Evolutionary conservation across 345 rosid genomes (phyloP).

Genomic region (Aquilaria malaccensis): DNA sequence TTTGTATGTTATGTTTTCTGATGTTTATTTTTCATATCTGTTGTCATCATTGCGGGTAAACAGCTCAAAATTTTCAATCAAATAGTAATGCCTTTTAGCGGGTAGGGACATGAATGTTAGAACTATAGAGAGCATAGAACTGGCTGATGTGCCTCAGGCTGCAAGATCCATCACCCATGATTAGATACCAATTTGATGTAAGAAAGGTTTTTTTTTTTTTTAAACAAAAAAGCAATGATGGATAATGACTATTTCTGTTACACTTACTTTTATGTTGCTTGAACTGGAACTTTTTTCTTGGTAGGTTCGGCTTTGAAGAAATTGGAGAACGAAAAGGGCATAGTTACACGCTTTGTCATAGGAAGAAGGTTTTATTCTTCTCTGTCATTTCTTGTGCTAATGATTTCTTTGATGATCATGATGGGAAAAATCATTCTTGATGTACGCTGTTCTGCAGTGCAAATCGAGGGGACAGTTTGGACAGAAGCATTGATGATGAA

Average conservation of each 20-base stretch:
- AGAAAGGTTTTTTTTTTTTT: too few species aligned
- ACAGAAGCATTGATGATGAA: conserved; percentile 56
- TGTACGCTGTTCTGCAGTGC: conserved; percentile 40
- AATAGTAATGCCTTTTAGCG: too few species aligned
- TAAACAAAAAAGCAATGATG: too few species aligned
- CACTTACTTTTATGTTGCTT: conserved; percentile 11
- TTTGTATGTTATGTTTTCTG: conserved; percentile 1
- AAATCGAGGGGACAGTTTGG: conserved; percentile 56
- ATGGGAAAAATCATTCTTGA: conserved; percentile 8
- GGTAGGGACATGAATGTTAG: too few species aligned
- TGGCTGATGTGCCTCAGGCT: too few species aligned
- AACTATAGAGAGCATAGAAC: too few species aligned
- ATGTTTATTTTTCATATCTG: conserved; percentile 4
- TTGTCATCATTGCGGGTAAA: neutral
- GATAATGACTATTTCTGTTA: neutral
- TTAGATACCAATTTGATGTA: too few species aligned
- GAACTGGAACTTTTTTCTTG: conserved; percentile 10
- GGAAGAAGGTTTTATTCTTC: conserved; percentile 69
- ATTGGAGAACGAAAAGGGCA: conserved; percentile 66
- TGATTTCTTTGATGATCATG: conserved; percentile 1
- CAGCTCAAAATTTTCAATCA: too few species aligned
- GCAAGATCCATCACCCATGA: too few species aligned
- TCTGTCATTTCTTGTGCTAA: conserved; percentile 3
- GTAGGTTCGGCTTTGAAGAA: conserved; percentile 56
- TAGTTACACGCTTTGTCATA: conserved; percentile 70